phyloP scores from a whole-genome alignment of 2,329 filamentous ascomycete species.

The Chalaropsis ovoidea region DNA sequence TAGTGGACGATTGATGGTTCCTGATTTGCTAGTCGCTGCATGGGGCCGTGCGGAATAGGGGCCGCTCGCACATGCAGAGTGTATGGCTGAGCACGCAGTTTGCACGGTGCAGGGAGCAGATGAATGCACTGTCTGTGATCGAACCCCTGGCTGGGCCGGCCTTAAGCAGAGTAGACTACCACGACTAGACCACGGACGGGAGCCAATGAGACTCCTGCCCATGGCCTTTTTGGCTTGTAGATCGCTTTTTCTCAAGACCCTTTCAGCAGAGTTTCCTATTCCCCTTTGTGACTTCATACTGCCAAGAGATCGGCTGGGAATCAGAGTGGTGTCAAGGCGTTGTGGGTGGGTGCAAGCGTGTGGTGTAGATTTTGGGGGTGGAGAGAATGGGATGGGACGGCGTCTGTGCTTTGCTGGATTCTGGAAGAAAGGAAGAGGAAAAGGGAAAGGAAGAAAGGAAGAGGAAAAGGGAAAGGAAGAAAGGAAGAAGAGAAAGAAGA shows the following conservation, averaged over 20 bases:
- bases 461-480: background rate
- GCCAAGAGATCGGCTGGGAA: conserved; percentile 7
- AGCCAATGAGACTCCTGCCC: background rate
- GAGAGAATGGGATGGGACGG: background rate
- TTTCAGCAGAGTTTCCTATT: background rate
- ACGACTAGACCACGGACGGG: background rate
- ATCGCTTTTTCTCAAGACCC: conserved; percentile 9
- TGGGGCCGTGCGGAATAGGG: background rate
- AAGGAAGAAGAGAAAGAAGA: no score
- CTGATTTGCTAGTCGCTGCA: background rate
- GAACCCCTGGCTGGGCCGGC: background rate
- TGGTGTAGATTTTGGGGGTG: background rate
- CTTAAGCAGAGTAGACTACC: no score
- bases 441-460: background rate
- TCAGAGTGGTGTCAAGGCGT: conserved; percentile 8
- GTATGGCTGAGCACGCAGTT: background rate
- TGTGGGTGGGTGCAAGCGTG: background rate
- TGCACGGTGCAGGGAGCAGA: background rate
- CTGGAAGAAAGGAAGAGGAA: background rate
- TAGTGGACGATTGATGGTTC: conserved; percentile 2
- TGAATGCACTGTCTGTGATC: background rate
- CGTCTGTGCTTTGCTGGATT: background rate
- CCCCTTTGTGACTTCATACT: background rate
- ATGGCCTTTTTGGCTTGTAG: conserved; percentile 8
- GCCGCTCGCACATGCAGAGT: background rate